Base-by-base conservation (phyloP, 2,329 filamentous ascomycete species). In the Coleophoma cylindrospora region DNA sequence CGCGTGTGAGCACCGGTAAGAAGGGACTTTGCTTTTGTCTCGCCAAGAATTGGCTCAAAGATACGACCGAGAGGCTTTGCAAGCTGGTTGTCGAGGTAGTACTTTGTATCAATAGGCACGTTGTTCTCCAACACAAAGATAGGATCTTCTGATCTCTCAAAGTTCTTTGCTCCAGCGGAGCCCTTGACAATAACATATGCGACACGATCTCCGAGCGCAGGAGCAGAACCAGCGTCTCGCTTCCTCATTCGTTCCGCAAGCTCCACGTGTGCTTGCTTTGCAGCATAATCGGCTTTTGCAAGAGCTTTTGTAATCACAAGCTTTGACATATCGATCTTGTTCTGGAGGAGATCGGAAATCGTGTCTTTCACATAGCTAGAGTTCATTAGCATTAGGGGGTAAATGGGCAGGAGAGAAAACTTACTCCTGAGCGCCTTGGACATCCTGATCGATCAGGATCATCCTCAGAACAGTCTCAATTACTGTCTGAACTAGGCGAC, bases 261-360 rank as follows among this genome's bases (percentile, higher is more conserved):
- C 70, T 96, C 92, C 45, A 95, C 90, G 68, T 99, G 94, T 2
- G 94, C 92, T 74, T 97, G 92, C 69, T 96, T 97, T 47, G 84
- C 87, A 11, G 85, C 83, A 68, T 99, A 99, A 64, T 89, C 86
- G 40, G 83, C 81, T 68, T 99, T 99, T 13, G 92, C 87, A 19
- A 99, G 77, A 0, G 94, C 94, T 71, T 99, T 99, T 27, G 94
- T 99, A 64, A 99, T 99, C 67, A 99, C 95, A 15, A 99, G 84
- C 69, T 99, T 97, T 36, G 92, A 96, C 89, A 99, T 95, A 71
- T 99, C 94, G 61, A 99, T 78, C 69, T 95, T 96, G 75, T 99
- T 99, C 66, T 97, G 94, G 37, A 99, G 75, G 15, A 99, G 79
- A 65, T 96, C 91, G 9, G 94, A 88, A 64, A 99, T 99, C 41